Evolutionary conservation across 2,329 filamentous ascomycete genomes (phyloP), one percentile per base, ranked within the genome.

Genomic region (Talaromyces sp.): DNA sequence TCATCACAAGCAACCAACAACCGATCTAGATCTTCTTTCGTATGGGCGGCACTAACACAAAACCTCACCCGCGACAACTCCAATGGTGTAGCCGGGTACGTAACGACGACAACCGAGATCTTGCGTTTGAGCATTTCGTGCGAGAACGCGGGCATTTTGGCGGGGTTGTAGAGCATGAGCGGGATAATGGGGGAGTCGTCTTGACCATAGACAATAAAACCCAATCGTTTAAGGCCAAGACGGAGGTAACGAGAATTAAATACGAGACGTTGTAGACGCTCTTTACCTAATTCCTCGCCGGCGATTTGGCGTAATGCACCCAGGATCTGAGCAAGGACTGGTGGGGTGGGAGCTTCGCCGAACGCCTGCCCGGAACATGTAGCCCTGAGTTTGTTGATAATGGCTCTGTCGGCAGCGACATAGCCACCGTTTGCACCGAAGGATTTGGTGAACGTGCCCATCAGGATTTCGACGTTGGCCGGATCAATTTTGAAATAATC

Each of bases 361-460:
- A 88, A 90, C 54, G 91, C 81, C 22, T 88, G 91, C 13, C 89
- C 91, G 21, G 91, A 89, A 68, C 96, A 96, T 63, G 86, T 88
- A 61, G 81, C 82, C 65, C 89, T 84, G 58, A 97, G 83, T 77
- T 96, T 96, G 74, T 94, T 89, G 66, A 97, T 91, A 66, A 96
- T 88, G 66, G 84, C 79, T 74, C 93, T 91, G 60, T 94, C 88
- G n/a, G 85, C 91, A 15, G 90, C 89, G 62, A 97, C 82, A 71
- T 97, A 97, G 60, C 93, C 93, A 69, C 93, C 93, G 69, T 97
- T 97, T 63, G 93, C 93, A 65, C 93, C 93, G 68, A 97, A 97
- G 1, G 92, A 96, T 74, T 97, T 97, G 62, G 93, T 97, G 63
- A 97, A 80, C 2, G 93, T 97, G 64, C 93, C 93, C 93, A 97